Conservation (phyloP, 345 rosid genomes). For the Populus alba region DNA sequence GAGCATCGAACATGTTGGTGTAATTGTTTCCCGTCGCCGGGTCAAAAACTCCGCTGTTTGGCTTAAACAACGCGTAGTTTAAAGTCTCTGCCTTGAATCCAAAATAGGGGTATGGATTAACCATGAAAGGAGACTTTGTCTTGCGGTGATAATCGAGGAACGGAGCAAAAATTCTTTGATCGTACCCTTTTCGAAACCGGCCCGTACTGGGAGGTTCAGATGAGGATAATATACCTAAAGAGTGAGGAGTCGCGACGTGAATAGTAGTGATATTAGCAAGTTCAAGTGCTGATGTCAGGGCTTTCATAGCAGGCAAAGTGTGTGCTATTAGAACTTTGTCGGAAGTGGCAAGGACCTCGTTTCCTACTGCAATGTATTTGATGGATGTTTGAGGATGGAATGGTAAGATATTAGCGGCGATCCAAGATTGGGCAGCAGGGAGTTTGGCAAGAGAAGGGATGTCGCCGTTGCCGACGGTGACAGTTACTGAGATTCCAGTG, state of each 20-base stretch:
- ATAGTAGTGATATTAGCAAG: constrained; percentile 48
- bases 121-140: constrained; percentile 81
- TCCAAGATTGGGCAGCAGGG: constrained; percentile 57
- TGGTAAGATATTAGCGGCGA: constrained; percentile 51
- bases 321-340: constrained; percentile 55
- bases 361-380: constrained; percentile 65
- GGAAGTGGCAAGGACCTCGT: constrained; percentile 65
- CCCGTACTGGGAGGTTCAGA: constrained; percentile 81
- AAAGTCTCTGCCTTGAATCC: constrained; percentile 52
- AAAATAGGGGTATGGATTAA: constrained; percentile 87
- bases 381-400: constrained; percentile 48
- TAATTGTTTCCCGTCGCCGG: constrained; percentile 45
- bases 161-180: constrained; percentile 56
- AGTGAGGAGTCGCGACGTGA: constrained; percentile 70
- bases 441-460: constrained; percentile 54
- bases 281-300: constrained; percentile 51
- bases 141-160: constrained; percentile 64
- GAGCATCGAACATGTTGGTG: constrained; percentile 70
- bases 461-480: constrained; percentile 70
- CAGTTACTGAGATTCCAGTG: constrained; percentile 63
- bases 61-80: constrained; percentile 69
- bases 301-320: constrained; percentile 66
- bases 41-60: constrained; percentile 53
- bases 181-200: constrained; percentile 63
- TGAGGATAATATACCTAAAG: constrained; percentile 60